phyloP scores from a whole-genome alignment of 768 basidiomycete genomes.

The Mycena rebaudengoi region DNA sequence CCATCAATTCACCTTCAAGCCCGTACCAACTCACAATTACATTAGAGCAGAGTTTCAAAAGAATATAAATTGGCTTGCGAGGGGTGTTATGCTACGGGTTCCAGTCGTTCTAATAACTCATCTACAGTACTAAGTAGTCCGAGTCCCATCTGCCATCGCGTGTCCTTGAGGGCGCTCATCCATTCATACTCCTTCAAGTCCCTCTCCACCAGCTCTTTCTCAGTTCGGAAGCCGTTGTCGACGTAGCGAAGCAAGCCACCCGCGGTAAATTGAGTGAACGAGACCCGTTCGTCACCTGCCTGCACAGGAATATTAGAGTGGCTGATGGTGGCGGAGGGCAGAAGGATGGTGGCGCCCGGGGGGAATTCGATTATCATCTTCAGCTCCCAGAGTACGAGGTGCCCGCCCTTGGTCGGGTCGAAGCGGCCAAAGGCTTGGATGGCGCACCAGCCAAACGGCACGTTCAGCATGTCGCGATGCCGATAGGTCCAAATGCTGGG shows the following conservation, averaged over 20 bases:
- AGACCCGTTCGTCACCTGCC: slow-evolving; percentile 24
- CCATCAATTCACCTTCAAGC: too few species aligned
- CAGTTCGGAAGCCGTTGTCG: slow-evolving; percentile 26
- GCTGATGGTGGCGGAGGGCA: slow-evolving; percentile 36
- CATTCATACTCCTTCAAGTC: not conserved
- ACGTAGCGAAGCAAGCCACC: slow-evolving; percentile 37
- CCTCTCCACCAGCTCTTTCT: not conserved
- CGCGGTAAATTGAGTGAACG: slow-evolving; percentile 35
- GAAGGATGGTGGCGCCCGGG: slow-evolving; percentile 30
- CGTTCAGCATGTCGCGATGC: not conserved
- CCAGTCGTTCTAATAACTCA: not conserved
- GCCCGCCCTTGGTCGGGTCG: not conserved
- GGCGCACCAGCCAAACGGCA: not conserved
- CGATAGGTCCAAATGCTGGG: not conserved
- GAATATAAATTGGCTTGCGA: too few species aligned
- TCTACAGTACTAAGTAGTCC: not conserved
- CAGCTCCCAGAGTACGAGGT: slow-evolving; percentile 39
- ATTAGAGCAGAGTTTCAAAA: too few species aligned
- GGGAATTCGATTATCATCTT: slow-evolving; percentile 35
- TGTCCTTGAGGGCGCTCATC: not conserved
- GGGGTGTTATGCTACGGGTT: too few species aligned
- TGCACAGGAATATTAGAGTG: slow-evolving; percentile 34
- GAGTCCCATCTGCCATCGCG: not conserved
- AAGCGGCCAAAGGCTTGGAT: not conserved
- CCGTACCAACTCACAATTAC: too few species aligned